Evolutionary conservation across 2,329 filamentous ascomycete genomes (phyloP), one percentile per base, ranked within the genome.

Genomic region (Westerdykella ornata): DNA sequence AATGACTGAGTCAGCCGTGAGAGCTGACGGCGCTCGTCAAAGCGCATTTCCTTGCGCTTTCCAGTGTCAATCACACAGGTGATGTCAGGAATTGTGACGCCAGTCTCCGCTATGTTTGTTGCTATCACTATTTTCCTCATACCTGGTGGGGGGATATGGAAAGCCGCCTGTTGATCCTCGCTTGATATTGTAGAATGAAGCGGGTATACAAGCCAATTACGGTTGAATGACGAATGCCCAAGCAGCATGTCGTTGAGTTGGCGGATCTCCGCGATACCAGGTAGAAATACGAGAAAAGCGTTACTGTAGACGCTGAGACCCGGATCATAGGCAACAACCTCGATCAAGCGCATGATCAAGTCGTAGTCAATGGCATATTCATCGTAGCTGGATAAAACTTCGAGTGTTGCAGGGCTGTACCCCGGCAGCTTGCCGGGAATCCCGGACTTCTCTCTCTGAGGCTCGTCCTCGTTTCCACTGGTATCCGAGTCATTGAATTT

Each of bases 51-150:
- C 51, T 94, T 88, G 66, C 97, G 90, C 66, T 95, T 97, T 42
- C 92, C 92, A 1, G 88, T 89, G 64, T 98, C 92, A 44, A 98
- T 85, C 35, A 98, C 92, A 54, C 89, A 95, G 0, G 92, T 97
- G 20, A 98, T 87, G 61, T 98, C 92, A 1, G 92, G 92, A 51
- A 98, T 98, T 0, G 92, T 98, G 59, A 98, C 95, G 71, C 92
- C 92, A 1, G 92, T 98, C 65, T 98, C 92, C 4, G 92, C 92
- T 63, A 98, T 98, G 60, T 98, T 98, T 12, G 92, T 98, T 1
- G 92, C 89, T 41, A 98, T 76, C 2, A 98, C 90, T 49, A 98
- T 92, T 69, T 98, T 98, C 48, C 89, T 79, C 42, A 81, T 74
- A 0, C 90, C 90, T 3, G 74, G 75, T 1, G 89, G 88, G 5